These are phyloP conservation scores for Pseudomassariella vexata DNA, from an alignment of 2,329 filamentous ascomycete species.

Conservation along the genomic window DNA sequence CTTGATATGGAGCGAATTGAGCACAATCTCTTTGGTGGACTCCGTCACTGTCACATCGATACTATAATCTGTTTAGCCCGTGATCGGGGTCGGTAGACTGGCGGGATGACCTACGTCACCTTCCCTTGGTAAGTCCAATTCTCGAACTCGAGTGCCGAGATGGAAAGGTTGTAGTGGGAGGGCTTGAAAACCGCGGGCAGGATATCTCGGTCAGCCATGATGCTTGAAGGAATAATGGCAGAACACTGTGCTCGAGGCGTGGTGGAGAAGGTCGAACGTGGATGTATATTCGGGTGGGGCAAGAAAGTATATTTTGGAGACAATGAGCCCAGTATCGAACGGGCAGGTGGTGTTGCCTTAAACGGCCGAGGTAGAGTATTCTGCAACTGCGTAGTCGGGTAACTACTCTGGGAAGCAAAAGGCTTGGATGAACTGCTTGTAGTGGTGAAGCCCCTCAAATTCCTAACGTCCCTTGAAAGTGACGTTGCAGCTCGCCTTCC, in stretches of 20 bases:
- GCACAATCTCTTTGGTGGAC: constrained; percentile 67
- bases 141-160: constrained; percentile 74
- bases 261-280: constrained; percentile 18
- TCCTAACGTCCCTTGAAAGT: no score
- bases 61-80: constrained; percentile 27
- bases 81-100: constrained; percentile 2
- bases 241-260: constrained; percentile 18
- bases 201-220: constrained; percentile 56
- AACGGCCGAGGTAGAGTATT: no score
- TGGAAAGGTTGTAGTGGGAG: constrained; percentile 75
- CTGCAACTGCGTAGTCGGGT: no score
- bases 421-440: no score
- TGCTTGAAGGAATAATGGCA: constrained; percentile 26
- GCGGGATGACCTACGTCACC: constrained; percentile 46
- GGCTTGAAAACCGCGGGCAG: constrained; percentile 68
- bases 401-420: no score
- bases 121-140: constrained; percentile 75
- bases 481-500: no score
- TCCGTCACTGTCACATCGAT: constrained; percentile 71
- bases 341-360: constrained; percentile 4
- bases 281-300: background rate
- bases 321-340: constrained; percentile 2
- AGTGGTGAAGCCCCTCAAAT: no score
- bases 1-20: constrained; percentile 83
- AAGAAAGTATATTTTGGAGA: background rate